phyloP scores from a whole-genome alignment of 2,329 filamentous ascomycete genomes.

The Acrocalymma vagum region DNA sequence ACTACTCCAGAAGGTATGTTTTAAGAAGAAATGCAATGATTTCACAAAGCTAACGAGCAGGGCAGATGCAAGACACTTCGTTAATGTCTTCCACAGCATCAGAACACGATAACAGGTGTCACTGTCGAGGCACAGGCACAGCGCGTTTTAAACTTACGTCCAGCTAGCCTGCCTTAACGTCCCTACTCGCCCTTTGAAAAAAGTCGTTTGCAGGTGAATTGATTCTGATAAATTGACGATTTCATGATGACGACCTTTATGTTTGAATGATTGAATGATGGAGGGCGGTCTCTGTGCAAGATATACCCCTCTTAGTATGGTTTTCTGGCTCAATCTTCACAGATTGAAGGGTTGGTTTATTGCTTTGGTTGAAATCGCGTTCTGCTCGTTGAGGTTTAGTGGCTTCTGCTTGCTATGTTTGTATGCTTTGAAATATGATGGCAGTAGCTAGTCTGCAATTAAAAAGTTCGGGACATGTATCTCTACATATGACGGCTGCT shows the following conservation, averaged over 20 bases:
- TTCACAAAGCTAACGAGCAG: neutral
- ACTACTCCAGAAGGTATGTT: slow-evolving; percentile 40
- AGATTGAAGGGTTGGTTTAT: slow-evolving; percentile 19
- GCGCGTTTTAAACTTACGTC: too few species aligned
- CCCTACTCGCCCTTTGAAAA: too few species aligned
- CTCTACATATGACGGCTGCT: slow-evolving; percentile 9
- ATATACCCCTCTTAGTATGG: slow-evolving; percentile 42
- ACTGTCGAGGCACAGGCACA: too few species aligned
- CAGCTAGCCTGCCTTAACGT: too few species aligned
- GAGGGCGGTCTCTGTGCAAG: slow-evolving; percentile 36
- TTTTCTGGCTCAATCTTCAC: slow-evolving; percentile 6
- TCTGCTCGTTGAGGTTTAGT: too few species aligned
- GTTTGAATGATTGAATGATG: slow-evolving; percentile 36
- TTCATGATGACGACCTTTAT: slow-evolving; percentile 24
- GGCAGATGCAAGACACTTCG: slow-evolving; percentile 39
- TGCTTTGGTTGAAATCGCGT: too few species aligned
- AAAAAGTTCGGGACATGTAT: too few species aligned
- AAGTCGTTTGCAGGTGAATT: neutral
- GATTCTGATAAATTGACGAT: slow-evolving; percentile 6
- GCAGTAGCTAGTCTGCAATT: too few species aligned
- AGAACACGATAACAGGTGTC: slow-evolving; percentile 20
- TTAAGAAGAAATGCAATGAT: too few species aligned
- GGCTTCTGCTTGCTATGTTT: slow-evolving; percentile 5
- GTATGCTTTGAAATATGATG: too few species aligned
- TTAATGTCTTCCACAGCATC: slow-evolving; percentile 43